A percentile compares a stretch with the other conserved stretches of the same genome.
Conservation (phyloP, 208 protist species). For the Polymyxa betae region DNA sequence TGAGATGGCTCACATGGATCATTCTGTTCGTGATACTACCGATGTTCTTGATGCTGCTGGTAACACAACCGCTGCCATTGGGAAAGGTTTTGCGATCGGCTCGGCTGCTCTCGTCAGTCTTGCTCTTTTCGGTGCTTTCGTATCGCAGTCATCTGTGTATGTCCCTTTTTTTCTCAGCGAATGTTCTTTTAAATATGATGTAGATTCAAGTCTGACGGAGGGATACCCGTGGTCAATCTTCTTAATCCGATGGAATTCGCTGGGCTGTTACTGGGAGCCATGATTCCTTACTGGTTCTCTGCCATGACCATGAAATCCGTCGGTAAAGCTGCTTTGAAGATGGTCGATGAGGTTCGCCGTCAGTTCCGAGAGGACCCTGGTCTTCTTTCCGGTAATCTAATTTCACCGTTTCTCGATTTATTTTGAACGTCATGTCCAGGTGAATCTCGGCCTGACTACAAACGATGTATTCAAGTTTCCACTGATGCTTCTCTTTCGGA, state of each 20-base stretch:
- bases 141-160: slow-evolving; percentile 54
- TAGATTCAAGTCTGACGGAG: slow-evolving; percentile 15
- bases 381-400: not conserved
- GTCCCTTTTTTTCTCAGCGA: no score
- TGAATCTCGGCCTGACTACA: slow-evolving; percentile 61
- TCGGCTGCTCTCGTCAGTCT: slow-evolving; percentile 87
- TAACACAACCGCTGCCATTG: slow-evolving; percentile 92
- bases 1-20: slow-evolving; percentile 82
- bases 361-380: slow-evolving; percentile 66
- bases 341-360: slow-evolving; percentile 71
- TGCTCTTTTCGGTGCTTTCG: slow-evolving; percentile 87
- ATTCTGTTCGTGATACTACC: slow-evolving; percentile 85
- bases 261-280: slow-evolving; percentile 69
- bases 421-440: no score
- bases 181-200: no score
- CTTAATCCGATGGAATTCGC: slow-evolving; percentile 67
- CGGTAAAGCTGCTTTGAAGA: slow-evolving; percentile 67
- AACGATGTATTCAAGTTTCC: slow-evolving; percentile 66
- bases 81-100: slow-evolving; percentile 91
- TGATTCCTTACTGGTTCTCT: slow-evolving; percentile 74
- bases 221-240: slow-evolving; percentile 45
- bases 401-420: no score
- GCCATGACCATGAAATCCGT: slow-evolving; percentile 74
- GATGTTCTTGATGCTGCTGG: slow-evolving; percentile 89
- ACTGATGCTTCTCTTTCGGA: slow-evolving; percentile 70